These are phyloP conservation scores for Gynandropsis gynandra DNA, from an alignment of 345 rosid species.

Conservation along the genomic window DNA sequence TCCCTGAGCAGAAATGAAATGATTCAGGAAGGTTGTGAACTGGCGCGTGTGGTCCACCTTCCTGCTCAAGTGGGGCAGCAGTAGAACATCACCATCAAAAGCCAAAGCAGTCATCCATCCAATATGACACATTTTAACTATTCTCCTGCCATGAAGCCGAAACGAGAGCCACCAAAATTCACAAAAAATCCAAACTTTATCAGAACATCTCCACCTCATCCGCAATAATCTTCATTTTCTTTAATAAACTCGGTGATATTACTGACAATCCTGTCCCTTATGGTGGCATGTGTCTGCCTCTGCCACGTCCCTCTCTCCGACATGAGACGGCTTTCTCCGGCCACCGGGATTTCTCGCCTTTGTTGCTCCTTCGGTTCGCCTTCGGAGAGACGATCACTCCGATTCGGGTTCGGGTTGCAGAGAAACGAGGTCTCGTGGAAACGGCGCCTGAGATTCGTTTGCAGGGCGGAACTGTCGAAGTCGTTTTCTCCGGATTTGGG, in stretches of 20 bases:
- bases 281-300: conserved; percentile 47
- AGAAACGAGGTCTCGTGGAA: conserved; percentile 29
- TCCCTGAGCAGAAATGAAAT: no score
- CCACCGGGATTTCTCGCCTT: conserved; percentile 31
- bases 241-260: neutral
- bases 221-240: conserved; percentile 5
- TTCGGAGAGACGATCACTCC: conserved; percentile 24
- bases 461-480: conserved; percentile 53
- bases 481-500: conserved; percentile 48
- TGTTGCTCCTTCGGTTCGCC: conserved; percentile 24
- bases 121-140: neutral
- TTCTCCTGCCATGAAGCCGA: conserved; percentile 27
- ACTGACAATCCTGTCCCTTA: conserved; percentile 19
- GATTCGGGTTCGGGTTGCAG: conserved; percentile 26
- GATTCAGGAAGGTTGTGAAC: no score
- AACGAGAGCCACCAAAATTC: conserved; percentile 31
- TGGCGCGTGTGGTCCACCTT: no score
- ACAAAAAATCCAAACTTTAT: conserved; percentile 22
- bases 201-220: conserved; percentile 16
- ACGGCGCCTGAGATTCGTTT: conserved; percentile 41
- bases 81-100: conserved; percentile 19
- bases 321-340: conserved; percentile 45
- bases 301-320: conserved; percentile 42
- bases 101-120: neutral
- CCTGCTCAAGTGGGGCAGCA: no score